Evolutionary conservation across 2,329 filamentous ascomycete species (phyloP).

Genomic region (Alternaria sp.): DNA sequence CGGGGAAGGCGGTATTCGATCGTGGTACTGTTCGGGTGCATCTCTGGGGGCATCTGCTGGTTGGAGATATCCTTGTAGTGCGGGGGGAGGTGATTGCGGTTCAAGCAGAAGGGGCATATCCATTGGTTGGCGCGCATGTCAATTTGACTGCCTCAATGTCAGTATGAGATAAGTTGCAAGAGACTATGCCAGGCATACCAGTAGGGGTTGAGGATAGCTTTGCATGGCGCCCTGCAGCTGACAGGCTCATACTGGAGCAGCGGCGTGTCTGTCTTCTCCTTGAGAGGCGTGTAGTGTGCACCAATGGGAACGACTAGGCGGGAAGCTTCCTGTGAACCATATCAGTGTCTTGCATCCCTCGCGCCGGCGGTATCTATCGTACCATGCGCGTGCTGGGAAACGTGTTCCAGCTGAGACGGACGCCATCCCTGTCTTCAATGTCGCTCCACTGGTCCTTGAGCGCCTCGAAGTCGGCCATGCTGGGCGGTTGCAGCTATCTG

Average conservation of each 20-base stretch:
- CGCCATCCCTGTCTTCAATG: conserved; percentile 93
- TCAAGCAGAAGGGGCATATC: conserved; percentile 89
- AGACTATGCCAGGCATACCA: conserved; percentile 65
- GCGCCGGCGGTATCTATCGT: conserved; percentile 63
- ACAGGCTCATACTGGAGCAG: conserved; percentile 95
- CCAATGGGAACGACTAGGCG: conserved; percentile 94
- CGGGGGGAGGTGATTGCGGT: conserved; percentile 79
- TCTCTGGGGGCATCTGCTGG: conserved; percentile 81
- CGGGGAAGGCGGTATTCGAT: conserved; percentile 84
- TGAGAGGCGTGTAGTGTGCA: conserved; percentile 91
- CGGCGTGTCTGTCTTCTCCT: conserved; percentile 90
- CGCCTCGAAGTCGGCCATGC: conserved; percentile 84
- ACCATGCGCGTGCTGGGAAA: conserved; percentile 97
- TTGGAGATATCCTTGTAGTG: conserved; percentile 91
- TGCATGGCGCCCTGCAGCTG: conserved; percentile 93
- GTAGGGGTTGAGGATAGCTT: conserved; percentile 95
- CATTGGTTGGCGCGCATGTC: conserved; percentile 83
- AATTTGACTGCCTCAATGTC: conserved; percentile 66
- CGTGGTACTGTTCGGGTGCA: conserved; percentile 83
- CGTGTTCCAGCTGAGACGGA: conserved; percentile 97
- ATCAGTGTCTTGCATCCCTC: conserved; percentile 31
- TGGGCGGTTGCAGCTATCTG: conserved; percentile 25
- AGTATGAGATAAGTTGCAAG: conserved; percentile 13
- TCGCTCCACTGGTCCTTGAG: conserved; percentile 97
- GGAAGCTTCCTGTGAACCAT: conserved; percentile 76